Base-by-base conservation (phyloP, 2,329 filamentous ascomycete genomes). In the Lomentospora prolificans region DNA sequence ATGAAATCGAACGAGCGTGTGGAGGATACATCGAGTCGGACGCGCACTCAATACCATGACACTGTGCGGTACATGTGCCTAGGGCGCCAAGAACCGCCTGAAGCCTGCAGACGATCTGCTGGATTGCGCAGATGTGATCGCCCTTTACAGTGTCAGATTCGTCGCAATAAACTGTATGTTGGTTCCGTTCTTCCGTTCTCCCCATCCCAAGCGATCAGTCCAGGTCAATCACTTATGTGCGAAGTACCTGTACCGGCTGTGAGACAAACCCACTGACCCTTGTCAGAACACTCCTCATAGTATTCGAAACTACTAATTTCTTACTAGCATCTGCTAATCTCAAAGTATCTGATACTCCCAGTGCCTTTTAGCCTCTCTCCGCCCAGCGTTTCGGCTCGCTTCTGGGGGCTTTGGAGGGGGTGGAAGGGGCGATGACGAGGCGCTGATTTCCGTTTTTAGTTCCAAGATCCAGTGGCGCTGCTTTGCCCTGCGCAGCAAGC, bases 341-440 rank as follows among this genome's bases (percentile, higher is more conserved):
- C 36, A 17, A 3, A 17, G 36, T 41, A 41, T 17, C 5, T 17
- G n/a, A 17, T 41, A 41, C 36, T 12, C 19, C 36, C 9, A 24
- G 27, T 9, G 19, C n/a, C 31, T 41, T 54, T 39, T 54, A 48
- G 33, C 36, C 33, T 36, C 28, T 19, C 39, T 44, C 52, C 52
- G 14, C 14, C 44, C 44, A 48, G 19, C 22, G 44, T 48, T 48
- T 48, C 44, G 44, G 44, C 22, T 48, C n/a, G 36, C 44, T 14
- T 48, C 30, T 33, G 30, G 30, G 44, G 12, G 44, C 17, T 22
- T 48, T 48, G 33, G 14, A 39, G 27, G n/a, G n/a, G 22, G 36
- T 44, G 24, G 53, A 44, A 44, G 54, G 54, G 54, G 54, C 54
- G 46, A 56, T 56, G 54, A 56, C 54, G 54, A 56, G 54, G 54